These are phyloP conservation scores for Cerioporus squamosus DNA, from an alignment of 1,284 basidiomycete species.

Conservation along the genomic window DNA sequence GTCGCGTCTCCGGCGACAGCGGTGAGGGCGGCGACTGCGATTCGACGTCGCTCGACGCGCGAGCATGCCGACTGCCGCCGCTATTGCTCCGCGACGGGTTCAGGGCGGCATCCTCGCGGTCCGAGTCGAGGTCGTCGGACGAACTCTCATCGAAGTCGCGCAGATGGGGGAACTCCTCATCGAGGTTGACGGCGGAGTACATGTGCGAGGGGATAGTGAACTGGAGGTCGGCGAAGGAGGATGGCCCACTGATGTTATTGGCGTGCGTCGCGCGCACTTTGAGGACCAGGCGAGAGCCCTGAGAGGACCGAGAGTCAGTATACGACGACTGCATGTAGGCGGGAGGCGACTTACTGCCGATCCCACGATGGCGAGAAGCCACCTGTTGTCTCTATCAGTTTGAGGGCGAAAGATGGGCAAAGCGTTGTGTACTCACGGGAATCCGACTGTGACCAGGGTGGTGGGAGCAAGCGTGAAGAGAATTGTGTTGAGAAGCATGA, in stretches of 20 bases:
- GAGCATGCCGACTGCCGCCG: background rate
- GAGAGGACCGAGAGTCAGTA: background rate
- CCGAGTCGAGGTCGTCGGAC: background rate
- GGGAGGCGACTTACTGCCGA: constrained; percentile 21
- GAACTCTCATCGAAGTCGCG: background rate
- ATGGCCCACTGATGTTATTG: constrained; percentile 5
- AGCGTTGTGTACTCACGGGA: constrained; percentile 26
- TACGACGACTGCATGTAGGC: background rate
- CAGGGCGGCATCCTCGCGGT: constrained; percentile 13
- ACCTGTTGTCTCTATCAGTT: constrained; percentile 14
- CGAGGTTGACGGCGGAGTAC: constrained; percentile 18
- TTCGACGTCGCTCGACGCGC: constrained; percentile 4
- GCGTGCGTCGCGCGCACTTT: constrained; percentile 28
- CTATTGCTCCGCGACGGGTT: constrained; percentile 7
- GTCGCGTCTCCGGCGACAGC: constrained; percentile 2
- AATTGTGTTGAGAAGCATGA: constrained; percentile 32
- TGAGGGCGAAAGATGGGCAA: background rate
- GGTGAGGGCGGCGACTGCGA: constrained; percentile 6
- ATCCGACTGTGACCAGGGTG: constrained; percentile 29
- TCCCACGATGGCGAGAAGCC: constrained; percentile 32
- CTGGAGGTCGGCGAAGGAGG: constrained; percentile 11
- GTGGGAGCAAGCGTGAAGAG: constrained; percentile 32
- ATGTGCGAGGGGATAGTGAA: constrained; percentile 14
- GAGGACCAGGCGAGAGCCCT: constrained; percentile 34
- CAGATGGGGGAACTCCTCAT: constrained; percentile 5